phyloP scores from a whole-genome alignment of 2,329 filamentous ascomycete genomes.

The Fusarium fracticaudum region DNA sequence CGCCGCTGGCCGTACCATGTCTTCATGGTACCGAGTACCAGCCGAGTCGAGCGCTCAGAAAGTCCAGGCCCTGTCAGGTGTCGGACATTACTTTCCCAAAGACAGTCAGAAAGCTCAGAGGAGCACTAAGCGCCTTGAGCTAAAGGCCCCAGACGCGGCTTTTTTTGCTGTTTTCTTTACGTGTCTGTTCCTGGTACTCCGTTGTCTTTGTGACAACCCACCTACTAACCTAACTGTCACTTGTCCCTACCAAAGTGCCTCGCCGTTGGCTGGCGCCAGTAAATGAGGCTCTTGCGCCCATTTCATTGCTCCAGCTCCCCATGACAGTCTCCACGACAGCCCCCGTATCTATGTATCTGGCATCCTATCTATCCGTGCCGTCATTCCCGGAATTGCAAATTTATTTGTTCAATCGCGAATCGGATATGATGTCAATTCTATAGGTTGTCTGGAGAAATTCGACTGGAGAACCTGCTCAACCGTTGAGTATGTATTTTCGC shows the following conservation, averaged over 20 bases:
- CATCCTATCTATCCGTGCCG: conserved; percentile 42
- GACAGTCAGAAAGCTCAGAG: background rate
- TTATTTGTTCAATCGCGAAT: conserved; percentile 21
- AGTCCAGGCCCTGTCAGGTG: conserved; percentile 36
- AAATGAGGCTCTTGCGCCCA: conserved; percentile 39
- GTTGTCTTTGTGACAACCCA: conserved; percentile 37
- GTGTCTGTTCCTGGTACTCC: conserved; percentile 20
- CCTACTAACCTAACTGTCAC: conserved; percentile 37
- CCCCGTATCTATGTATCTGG: conserved; percentile 6
- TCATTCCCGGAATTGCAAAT: conserved; percentile 37
- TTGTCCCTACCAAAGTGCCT: conserved; percentile 28
- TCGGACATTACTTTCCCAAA: conserved; percentile 41
- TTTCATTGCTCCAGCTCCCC: conserved; percentile 11
- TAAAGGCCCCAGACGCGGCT: conserved; percentile 35
- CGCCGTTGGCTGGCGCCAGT: conserved; percentile 25
- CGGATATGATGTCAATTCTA: conserved; percentile 40
- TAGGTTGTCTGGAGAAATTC: conserved; percentile 27
- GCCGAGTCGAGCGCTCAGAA: conserved; percentile 24
- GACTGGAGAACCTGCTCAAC: conserved; percentile 1
- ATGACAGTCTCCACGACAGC: conserved; percentile 8
- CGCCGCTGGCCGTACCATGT: conserved; percentile 41
- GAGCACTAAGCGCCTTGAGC: conserved; percentile 24
- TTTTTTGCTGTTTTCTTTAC: conserved; percentile 41
- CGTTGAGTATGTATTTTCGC: conserved; percentile 31
- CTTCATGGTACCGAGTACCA: conserved; percentile 17